phyloP scores from a whole-genome alignment of 768 basidiomycete species.

The Mrakia frigida region DNA sequence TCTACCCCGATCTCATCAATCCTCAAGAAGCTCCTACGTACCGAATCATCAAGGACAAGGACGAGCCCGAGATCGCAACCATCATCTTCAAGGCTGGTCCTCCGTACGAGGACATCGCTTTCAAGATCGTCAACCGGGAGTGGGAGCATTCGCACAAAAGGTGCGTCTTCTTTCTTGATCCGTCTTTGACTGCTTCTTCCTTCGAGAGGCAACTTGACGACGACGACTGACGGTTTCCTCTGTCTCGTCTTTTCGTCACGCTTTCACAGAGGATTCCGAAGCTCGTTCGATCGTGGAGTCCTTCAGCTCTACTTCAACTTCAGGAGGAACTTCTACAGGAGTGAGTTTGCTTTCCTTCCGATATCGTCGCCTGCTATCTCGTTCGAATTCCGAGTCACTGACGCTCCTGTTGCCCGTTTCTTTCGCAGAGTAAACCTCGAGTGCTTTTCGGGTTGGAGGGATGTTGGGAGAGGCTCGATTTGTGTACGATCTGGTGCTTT shows the following conservation, averaged over 20 bases:
- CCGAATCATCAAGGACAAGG: conserved; percentile 86
- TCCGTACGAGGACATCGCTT: conserved; percentile 98
- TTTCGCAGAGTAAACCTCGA: too few species aligned
- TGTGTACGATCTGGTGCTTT: background rate
- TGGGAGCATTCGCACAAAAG: conserved; percentile 99
- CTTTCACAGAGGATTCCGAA: conserved; percentile 74
- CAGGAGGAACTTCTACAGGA: conserved; percentile 65
- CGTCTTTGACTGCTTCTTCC: background rate
- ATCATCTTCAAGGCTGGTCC: conserved; percentile 93
- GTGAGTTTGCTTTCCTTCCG: background rate
- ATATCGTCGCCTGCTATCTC: background rate
- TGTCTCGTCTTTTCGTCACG: background rate
- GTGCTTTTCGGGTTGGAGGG: too few species aligned
- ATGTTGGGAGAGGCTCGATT: too few species aligned
- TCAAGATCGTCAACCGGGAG: conserved; percentile 92
- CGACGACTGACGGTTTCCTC: background rate
- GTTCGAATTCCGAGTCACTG: too few species aligned
- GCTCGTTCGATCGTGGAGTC: conserved; percentile 94
- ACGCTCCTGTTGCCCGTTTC: too few species aligned
- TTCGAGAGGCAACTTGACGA: too few species aligned
- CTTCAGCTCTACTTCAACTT: conserved; percentile 95
- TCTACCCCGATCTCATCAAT: conserved; percentile 97
- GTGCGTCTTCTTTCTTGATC: conserved; percentile 46
- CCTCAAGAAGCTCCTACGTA: conserved; percentile 70
- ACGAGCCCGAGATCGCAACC: conserved; percentile 90